phyloP scores from a whole-genome alignment of 192 early-diverging fungal species.

The Fimicolochytrium jonesii region DNA sequence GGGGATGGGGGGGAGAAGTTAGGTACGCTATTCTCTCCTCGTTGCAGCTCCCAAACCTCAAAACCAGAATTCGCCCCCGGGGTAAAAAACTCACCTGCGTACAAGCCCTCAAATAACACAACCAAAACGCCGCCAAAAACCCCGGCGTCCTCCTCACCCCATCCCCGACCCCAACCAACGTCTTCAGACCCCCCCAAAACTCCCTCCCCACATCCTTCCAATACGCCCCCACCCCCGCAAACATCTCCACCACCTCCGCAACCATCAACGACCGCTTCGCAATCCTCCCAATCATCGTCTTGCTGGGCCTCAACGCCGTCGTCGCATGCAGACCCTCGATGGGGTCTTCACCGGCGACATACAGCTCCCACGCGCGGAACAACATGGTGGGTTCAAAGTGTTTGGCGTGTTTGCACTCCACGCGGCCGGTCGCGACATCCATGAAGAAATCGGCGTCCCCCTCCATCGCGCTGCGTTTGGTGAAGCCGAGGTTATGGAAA shows the following conservation, averaged over 20 bases:
- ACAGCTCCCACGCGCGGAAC: slow-evolving; percentile 39
- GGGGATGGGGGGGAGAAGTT: too few relatives aligned
- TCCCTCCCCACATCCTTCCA: slow-evolving; percentile 23
- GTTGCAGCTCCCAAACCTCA: too few relatives aligned
- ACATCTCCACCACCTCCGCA: background rate
- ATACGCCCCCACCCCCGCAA: background rate
- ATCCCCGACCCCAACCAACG: too few relatives aligned
- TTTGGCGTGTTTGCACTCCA: slow-evolving; percentile 35
- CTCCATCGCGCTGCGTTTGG: background rate
- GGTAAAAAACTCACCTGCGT: background rate
- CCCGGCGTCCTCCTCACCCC: slow-evolving; percentile 35
- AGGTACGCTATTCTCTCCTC: too few relatives aligned
- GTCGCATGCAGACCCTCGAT: background rate
- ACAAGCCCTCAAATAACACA: slow-evolving; percentile 35
- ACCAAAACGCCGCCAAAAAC: slow-evolving; percentile 41
- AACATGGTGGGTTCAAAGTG: slow-evolving; percentile 42
- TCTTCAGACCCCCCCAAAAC: too few relatives aligned
- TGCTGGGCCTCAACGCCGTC: background rate
- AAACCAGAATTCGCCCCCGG: too few relatives aligned
- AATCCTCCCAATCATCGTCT: background rate
- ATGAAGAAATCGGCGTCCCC: slow-evolving; percentile 54
- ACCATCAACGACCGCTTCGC: background rate
- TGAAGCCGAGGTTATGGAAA: slow-evolving; percentile 49
- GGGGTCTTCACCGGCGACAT: background rate
- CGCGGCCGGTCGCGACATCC: slow-evolving; percentile 59